Percentiles rank a stretch among this genome's conserved stretches.
These are phyloP conservation scores for Trichoderma gracile DNA, from an alignment of 2,329 filamentous ascomycete genomes.

Conservation along the genomic window DNA sequence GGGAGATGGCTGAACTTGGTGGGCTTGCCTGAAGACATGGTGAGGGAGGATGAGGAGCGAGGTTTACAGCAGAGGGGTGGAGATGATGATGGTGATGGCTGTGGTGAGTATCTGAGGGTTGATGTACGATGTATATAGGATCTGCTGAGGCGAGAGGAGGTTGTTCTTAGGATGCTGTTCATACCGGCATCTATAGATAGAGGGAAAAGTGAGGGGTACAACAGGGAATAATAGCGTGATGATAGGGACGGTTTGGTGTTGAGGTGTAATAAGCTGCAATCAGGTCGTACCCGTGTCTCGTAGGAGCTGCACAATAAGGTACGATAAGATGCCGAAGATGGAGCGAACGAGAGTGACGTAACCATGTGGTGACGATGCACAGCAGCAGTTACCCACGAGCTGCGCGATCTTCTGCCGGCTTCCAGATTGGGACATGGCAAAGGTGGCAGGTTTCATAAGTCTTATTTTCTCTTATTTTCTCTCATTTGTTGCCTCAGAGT, in stretches of 20 bases:
- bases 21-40: conserved; percentile 23
- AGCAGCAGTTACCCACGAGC: neutral
- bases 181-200: neutral
- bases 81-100: no score
- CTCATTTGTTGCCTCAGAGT: neutral
- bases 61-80: neutral
- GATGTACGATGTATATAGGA: neutral
- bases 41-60: neutral
- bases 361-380: neutral
- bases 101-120: neutral
- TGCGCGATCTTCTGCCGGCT: neutral
- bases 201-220: neutral
- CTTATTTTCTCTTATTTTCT: neutral
- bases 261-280: neutral
- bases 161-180: neutral
- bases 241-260: neutral
- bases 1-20: conserved; percentile 38
- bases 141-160: neutral
- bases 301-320: neutral
- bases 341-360: neutral
- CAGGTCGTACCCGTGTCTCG: neutral
- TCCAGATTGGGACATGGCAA: neutral
- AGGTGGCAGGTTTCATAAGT: neutral
- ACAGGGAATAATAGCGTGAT: neutral
- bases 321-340: conserved; percentile 2